A percentile compares a stretch with the other conserved stretches of the same genome.
phyloP scores from a whole-genome alignment of 495 filamentous ascomycete genomes.

The Opeltia flavorubescens region DNA sequence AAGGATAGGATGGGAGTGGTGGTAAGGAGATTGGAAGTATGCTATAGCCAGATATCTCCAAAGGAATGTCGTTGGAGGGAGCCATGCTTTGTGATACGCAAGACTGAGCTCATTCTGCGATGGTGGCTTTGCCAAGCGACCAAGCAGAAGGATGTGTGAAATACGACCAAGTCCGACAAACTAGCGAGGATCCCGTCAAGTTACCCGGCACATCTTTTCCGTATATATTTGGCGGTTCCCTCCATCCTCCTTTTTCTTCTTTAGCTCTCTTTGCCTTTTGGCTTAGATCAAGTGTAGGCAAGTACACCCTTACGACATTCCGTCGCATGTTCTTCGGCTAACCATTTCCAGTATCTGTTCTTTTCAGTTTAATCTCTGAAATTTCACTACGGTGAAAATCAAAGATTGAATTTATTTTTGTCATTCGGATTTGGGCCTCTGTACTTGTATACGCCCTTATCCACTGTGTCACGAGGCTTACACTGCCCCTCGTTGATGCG shows the following conservation, averaged over 20 bases:
- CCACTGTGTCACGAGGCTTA: conserved; percentile 78
- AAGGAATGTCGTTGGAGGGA: conserved; percentile 1
- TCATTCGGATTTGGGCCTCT: conserved; percentile 42
- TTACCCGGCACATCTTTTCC: conserved; percentile 1
- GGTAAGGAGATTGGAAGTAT: conserved; percentile 45
- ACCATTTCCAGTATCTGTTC: conserved; percentile 74
- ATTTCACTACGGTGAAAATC: conserved; percentile 55
- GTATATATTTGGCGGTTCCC: not conserved
- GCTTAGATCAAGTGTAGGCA: conserved; percentile 99
- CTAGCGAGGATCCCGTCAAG: not conserved
- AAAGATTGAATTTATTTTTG: conserved; percentile 82
- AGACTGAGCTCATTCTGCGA: not conserved
- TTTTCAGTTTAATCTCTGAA: conserved; percentile 89
- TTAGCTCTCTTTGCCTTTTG: conserved; percentile 40
- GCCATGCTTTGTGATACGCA: conserved; percentile 1
- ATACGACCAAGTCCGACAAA: not conserved
- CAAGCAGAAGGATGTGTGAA: too few species aligned
- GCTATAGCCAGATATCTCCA: conserved; percentile 32
- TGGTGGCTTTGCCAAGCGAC: too few species aligned
- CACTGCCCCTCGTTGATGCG: conserved; percentile 78
- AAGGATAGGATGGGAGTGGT: conserved; percentile 39
- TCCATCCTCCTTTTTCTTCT: conserved; percentile 3
- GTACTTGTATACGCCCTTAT: conserved; percentile 61
- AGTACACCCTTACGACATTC: too few species aligned
- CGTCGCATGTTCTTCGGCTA: too few species aligned